Evolutionary conservation across 371 early-diverging fungal species (phyloP), one percentile per base, ranked within the genome.

Genomic region (Mortierella sp.): DNA sequence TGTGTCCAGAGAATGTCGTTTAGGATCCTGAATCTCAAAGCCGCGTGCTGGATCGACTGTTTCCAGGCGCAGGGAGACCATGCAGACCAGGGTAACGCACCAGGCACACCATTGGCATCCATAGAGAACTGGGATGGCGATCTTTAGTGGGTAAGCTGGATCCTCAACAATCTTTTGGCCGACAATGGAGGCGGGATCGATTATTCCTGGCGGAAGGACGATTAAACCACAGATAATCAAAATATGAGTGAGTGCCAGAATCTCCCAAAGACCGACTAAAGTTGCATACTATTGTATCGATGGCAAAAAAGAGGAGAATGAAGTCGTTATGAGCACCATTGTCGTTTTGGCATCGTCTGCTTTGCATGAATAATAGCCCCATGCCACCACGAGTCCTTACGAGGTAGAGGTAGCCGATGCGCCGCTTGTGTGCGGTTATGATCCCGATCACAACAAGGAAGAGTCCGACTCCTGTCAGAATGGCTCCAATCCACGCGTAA

Each of bases 211-310:
- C 4, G 75, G 79, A 8, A 79, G 43, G 10, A 67, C 8, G 64
- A 79, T 31, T 19, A 74, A 24, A 8, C 75, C 68, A 43, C 68
- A 71, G 50, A 79, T 66, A 8, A 74, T 48, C 31, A 79, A 39
- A 16, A 71, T 53, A 40, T 79, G 79, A 2, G 67, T 52, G 11
- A 75, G 45, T 26, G 75, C 79, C 2, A 79, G 37, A 31, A 75
- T 24, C n/a, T 67, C 63, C 79, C 79, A 79, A 29, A 71, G 39
- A 10, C 79, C 75, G 4, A 71, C 63, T 8, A 79, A 43, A 5
- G 79, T 79, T 14, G 75, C 79, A 24, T 79, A 79, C 79, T 79
- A 61, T 41, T 58, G n/a, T n/a, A n/a, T n/a, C n/a, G n/a, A n/a
- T 31, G 26, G 2, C 41, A 26, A 19, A 7, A 24, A 16, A 53